phyloP scores from a whole-genome alignment of 805 yeast species.

The Starmerella roubikii region DNA sequence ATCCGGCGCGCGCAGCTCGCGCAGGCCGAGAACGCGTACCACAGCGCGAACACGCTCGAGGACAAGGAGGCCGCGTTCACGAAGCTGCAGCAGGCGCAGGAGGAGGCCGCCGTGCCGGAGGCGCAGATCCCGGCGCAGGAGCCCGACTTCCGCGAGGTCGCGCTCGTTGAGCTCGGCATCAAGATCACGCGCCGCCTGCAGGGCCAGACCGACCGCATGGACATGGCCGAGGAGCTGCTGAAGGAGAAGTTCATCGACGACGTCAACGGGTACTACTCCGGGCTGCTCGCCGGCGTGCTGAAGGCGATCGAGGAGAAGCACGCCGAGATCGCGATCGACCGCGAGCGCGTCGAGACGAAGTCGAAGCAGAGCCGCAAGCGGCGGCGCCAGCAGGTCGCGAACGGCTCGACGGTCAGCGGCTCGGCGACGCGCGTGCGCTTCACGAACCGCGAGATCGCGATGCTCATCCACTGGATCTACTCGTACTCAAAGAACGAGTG shows the following conservation, averaged over 20 bases:
- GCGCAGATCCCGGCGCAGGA: conserved; percentile 7
- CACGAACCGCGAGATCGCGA: conserved; percentile 18
- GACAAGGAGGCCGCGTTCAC: conserved; percentile 1
- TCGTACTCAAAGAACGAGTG: conserved; percentile 13
- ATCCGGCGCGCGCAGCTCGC: conserved; percentile 7
- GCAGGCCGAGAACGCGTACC: conserved; percentile 4
- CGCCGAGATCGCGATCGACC: conserved; percentile 13
- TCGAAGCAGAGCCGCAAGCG: conserved; percentile 15
- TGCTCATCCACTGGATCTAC: conserved; percentile 17
- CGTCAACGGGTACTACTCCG: conserved; percentile 6
- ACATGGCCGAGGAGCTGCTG: conserved; percentile 16
- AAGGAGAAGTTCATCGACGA: conserved; percentile 10
- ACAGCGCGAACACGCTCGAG: conserved; percentile 2
- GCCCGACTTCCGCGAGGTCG: conserved; percentile 15
- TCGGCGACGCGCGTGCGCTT: conserved; percentile 18
- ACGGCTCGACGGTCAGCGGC: conserved; percentile 16
- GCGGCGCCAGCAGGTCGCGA: conserved; percentile 16
- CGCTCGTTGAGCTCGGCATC: conserved; percentile 15
- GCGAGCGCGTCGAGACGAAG: conserved; percentile 16
- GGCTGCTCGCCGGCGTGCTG: conserved; percentile 8
- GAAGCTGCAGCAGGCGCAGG: conserved; percentile 7
- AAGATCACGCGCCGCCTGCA: conserved; percentile 17
- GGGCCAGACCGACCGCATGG: conserved; percentile 18
- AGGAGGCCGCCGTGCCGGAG: conserved; percentile 10
- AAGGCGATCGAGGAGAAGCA: conserved; percentile 14